Evolutionary conservation across 352 stramenopile species (phyloP), one percentile per base, ranked within the genome.

Genomic region (Pythium vanterpoolii): DNA sequence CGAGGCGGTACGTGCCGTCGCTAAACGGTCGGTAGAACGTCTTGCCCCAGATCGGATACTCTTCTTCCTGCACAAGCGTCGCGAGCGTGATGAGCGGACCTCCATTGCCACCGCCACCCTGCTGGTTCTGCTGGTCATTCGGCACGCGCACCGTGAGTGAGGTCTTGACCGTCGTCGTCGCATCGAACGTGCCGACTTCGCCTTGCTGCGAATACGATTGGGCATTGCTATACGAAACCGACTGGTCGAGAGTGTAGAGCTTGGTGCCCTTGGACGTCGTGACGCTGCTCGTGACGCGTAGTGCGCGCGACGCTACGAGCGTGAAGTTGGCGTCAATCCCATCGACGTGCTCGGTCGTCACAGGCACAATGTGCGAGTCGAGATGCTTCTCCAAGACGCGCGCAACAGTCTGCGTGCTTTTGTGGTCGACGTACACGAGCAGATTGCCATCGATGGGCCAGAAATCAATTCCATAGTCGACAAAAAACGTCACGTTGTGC

Each of bases 371-470:
- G 30, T 63, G 48, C 38, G 64, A 26, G 4, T 64, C 52, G 14
- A 83, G 46, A n/a, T 54, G 56, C 53, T 83, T 66, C 36, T 69
- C 43, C 2, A 87, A 56, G 34, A 83, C 56, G 34, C 61, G 49
- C 4, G 72, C 76, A 9, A 64, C 46, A 11, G 77, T 90, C n/a
- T 62, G 68, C 11, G 51, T 64, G 43, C 76, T 74, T 28, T 50
- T 28, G 8, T 56, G 50, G 54, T 88, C 80, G 33, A 77, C 52
- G 59, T 79, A 90, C 16, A 81, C 64, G 36, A 90, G 56, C 26
- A 90, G 50, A 44, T 84, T 90, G 21, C 74, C 80, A 47, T 86
- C 77, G 43, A 86, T 83, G 31, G 79, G 65, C 80, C 80, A 90
- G 52, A 87, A 87, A 46, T 81, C 74, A n/a, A 83, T 66, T 31